Conservation (phyloP, 2,329 filamentous ascomycete species). For the Penicillium sp. region DNA sequence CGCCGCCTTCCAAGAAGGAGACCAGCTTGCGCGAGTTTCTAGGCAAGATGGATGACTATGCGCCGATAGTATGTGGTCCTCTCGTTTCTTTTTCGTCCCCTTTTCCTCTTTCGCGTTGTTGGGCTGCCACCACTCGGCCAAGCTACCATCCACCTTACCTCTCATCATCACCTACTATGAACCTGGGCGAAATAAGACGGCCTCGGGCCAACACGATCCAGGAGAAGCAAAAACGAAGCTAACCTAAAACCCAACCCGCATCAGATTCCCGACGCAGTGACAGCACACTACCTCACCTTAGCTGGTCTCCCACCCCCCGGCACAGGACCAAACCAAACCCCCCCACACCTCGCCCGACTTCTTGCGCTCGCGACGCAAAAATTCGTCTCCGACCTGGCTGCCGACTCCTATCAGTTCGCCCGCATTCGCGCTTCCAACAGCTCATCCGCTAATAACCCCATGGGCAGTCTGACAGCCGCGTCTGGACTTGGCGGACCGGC, state of each 20-base stretch:
- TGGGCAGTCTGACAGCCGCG: slow-evolving; percentile 79
- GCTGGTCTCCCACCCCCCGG: slow-evolving; percentile 86
- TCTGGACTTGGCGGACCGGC: slow-evolving; percentile 59
- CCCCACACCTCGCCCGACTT: slow-evolving; percentile 86
- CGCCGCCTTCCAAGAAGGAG: slow-evolving; percentile 80
- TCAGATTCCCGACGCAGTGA: slow-evolving; percentile 97
- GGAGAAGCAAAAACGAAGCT: not conserved
- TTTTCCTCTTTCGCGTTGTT: slow-evolving; percentile 5
- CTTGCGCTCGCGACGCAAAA: slow-evolving; percentile 98
- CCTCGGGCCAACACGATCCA: not conserved
- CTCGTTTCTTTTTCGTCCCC: not conserved
- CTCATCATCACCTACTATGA: not conserved
- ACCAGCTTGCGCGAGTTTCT: slow-evolving; percentile 90
- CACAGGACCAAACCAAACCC: slow-evolving; percentile 75
- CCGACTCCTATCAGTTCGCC: slow-evolving; percentile 96
- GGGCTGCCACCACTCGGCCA: not conserved
- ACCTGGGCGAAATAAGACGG: too few species aligned
- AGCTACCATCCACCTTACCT: not conserved
- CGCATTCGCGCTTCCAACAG: slow-evolving; percentile 93
- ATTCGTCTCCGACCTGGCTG: slow-evolving; percentile 96
- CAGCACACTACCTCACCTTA: slow-evolving; percentile 95
- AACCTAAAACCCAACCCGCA: slow-evolving; percentile 15
- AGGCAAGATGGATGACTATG: slow-evolving; percentile 96
- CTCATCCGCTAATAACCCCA: slow-evolving; percentile 83
- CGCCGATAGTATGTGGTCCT: slow-evolving; percentile 76